Percentiles rank a stretch among this genome's conserved stretches.
Evolutionary conservation across 208 protist species (phyloP).

Genomic region (Herpetomonas muscarum): DNA sequence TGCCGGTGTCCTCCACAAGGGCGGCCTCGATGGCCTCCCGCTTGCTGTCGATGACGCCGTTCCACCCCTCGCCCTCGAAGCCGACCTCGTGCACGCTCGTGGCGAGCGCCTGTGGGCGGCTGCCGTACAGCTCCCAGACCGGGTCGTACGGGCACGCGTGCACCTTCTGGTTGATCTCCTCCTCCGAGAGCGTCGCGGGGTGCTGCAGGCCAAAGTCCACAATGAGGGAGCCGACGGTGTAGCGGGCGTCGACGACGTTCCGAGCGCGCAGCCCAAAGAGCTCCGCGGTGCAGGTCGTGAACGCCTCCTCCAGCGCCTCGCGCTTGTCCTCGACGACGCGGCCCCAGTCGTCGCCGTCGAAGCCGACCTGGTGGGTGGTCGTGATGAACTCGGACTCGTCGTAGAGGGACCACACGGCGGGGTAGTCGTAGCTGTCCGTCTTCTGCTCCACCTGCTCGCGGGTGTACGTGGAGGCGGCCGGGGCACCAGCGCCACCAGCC

Average conservation of each 20-base stretch:
- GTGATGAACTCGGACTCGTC: not conserved
- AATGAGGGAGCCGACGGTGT: conserved; percentile 5
- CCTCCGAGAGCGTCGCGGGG: not conserved
- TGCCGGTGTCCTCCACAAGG: conserved; percentile 12
- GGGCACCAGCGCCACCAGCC: not conserved
- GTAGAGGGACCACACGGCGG: too few species aligned
- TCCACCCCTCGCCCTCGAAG: conserved; percentile 63
- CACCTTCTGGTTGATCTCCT: conserved; percentile 11
- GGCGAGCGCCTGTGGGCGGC: conserved; percentile 7
- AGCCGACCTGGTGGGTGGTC: conserved; percentile 24
- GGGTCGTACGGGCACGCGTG: not conserved
- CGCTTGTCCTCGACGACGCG: conserved; percentile 19
- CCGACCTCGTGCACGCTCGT: conserved; percentile 8
- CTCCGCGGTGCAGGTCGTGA: conserved; percentile 19
- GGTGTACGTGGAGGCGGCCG: not conserved
- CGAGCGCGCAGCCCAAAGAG: conserved; percentile 12
- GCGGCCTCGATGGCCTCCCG: conserved; percentile 12
- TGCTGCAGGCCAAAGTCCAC: conserved; percentile 5
- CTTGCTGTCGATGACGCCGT: conserved; percentile 23
- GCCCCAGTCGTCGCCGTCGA: conserved; percentile 29
- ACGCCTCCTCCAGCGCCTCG: conserved; percentile 20
- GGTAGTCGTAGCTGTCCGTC: too few species aligned
- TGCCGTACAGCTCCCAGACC: conserved; percentile 19
- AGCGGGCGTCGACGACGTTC: conserved; percentile 10
- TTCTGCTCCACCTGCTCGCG: not conserved